These are phyloP conservation scores for Cladosporium sp. DNA, from an alignment of 2,329 filamentous ascomycete genomes.

Conservation along the genomic window DNA sequence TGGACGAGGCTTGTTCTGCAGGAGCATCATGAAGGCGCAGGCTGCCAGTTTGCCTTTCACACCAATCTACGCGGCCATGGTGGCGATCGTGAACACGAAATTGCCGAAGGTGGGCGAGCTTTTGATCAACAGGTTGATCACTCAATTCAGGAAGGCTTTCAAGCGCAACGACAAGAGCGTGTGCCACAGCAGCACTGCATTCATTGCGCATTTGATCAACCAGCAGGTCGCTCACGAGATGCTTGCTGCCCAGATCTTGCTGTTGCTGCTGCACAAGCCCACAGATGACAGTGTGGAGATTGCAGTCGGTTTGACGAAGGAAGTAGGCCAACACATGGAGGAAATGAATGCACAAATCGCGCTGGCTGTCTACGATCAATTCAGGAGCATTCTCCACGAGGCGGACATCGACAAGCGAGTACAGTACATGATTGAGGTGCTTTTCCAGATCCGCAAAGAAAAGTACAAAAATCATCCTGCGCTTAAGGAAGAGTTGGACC, in stretches of 20 bases:
- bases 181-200: conserved; percentile 86
- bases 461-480: conserved; percentile 93
- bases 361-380: conserved; percentile 89
- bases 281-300: conserved; percentile 98
- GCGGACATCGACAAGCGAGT: conserved; percentile 95
- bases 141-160: conserved; percentile 94
- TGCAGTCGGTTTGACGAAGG: conserved; percentile 85
- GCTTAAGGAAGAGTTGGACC: conserved; percentile 84
- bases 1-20: conserved; percentile 86
- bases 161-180: conserved; percentile 96
- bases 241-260: conserved; percentile 83
- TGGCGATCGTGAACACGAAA: conserved; percentile 95
- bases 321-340: conserved; percentile 90
- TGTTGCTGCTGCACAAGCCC: conserved; percentile 89
- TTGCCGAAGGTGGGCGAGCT: conserved; percentile 91
- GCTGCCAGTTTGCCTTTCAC: conserved; percentile 94
- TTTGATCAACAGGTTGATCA: conserved; percentile 75
- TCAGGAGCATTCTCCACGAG: conserved; percentile 91
- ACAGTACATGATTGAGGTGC: conserved; percentile 98
- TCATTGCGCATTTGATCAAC: conserved; percentile 92
- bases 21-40: conserved; percentile 98
- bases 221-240: conserved; percentile 95
- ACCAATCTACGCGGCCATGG: conserved; percentile 92
- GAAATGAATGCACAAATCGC: conserved; percentile 90
- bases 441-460: conserved; percentile 95